Base-by-base conservation (phyloP, 148 eudicot genomes). In the Rheum nobile region DNA sequence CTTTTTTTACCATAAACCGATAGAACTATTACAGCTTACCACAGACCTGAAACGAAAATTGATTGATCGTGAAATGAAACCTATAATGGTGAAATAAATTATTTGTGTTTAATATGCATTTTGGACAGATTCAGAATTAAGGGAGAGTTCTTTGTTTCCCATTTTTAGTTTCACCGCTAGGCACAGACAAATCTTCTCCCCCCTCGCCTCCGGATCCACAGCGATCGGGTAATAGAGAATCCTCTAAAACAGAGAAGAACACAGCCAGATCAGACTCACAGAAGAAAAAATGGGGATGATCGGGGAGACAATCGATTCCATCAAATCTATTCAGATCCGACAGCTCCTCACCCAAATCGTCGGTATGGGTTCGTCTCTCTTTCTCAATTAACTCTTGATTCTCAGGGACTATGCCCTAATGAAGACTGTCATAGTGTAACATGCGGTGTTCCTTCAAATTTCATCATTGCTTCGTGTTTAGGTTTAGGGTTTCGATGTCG, bases 291-390 rank as follows among this genome's bases (percentile, higher is more conserved):
- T 85, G 91, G 89, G 89, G 67, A 80, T 82, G 82, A 81, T 84
- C 69, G 89, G 87, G 57, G 89, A 79, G 17, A 80, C 85, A 76
- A 76, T 88, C 39, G 86, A 85, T 69, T 83, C 85, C 3, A 35
- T 87, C 54, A 85, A 87, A 70, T 83, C 88, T 4, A 39, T 87
- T 26, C 83, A 84, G 35, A 70, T 85, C 79, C 79, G 91, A 75
- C 89, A 88, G 79, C 52, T 84, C 11, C 77, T 85, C 73, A 80
- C 83, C 67, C 89, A 85, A 80, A 77, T 65, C 75, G 55, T 84
- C 39, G 84, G 82, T 65, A 85, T 87, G 61, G 88, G 90, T 71
- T 84, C 41, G 72, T 76, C 63, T n/a, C n/a, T 34, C 41, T 41
- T 16, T 42, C 73, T 68, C 71, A n/a, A 67, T 67, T 16, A 1